phyloP scores from a whole-genome alignment of 768 basidiomycete genomes.

The Steccherinum ochraceum region DNA sequence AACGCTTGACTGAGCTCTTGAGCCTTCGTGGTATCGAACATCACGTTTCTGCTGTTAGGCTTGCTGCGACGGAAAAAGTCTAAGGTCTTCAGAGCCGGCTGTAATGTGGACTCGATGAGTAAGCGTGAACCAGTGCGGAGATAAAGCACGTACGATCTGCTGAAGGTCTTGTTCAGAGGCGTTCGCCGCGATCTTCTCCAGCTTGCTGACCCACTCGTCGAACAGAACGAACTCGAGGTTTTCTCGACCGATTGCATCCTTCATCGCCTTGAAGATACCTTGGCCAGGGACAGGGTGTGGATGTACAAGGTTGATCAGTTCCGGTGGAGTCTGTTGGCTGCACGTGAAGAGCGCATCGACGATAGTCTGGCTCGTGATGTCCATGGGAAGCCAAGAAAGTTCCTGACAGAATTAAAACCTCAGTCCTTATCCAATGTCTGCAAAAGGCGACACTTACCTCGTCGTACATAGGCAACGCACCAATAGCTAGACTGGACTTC shows the following conservation, averaged over 20 bases:
- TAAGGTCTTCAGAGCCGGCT: slow-evolving; percentile 5
- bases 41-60: background rate
- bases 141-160: slow-evolving; percentile 2
- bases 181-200: background rate
- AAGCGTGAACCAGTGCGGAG: background rate
- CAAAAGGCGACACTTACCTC: slow-evolving; percentile 6
- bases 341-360: slow-evolving; percentile 1
- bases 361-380: slow-evolving; percentile 1
- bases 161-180: background rate
- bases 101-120: background rate
- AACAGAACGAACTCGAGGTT: slow-evolving; percentile 2
- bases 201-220: slow-evolving; percentile 3
- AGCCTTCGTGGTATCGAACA: slow-evolving; percentile 1
- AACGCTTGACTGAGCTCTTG: slow-evolving; percentile 3
- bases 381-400: slow-evolving; percentile 8
- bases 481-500: slow-evolving; percentile 17
- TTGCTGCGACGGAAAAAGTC: slow-evolving; percentile 4
- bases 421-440: background rate
- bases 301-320: slow-evolving; percentile 6
- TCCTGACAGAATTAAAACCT: no score
- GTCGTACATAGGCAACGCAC: slow-evolving; percentile 5
- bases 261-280: background rate
- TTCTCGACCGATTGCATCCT: background rate
- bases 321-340: background rate
- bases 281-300: slow-evolving; percentile 3